Evolutionary conservation across 495 filamentous ascomycete species (phyloP), one percentile per base, ranked within the genome.

Genomic region (Pyronema domesticum): DNA sequence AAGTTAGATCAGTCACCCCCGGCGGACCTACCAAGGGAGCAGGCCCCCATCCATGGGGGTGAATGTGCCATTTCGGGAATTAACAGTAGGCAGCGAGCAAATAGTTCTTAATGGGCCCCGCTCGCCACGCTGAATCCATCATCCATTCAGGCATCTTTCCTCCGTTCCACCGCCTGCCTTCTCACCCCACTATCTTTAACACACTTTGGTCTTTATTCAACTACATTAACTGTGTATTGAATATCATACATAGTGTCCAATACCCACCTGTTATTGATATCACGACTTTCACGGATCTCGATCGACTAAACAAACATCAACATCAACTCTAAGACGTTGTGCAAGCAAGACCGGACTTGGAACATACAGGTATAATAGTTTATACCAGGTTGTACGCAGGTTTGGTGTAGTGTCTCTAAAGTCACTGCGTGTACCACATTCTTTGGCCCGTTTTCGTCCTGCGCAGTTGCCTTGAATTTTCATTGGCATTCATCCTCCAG

Each of bases 401-500:
- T 14, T 53, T 53, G 3, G 47, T 39, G 14, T 18, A 33, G 50
- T 43, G 14, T 43, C 35, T 40, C 36, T 13, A 40, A 42, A 53
- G 3, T 40, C 34, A 53, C 37, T 42, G 50, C 50, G 37, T 53
- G 42, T 23, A 34, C 17, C 6, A 40, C 34, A 1, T 53, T 53
- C 50, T 53, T 43, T n/a, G 35, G 17, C 35, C 48, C 37, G 36
- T 53, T 53, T 53, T 43, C 34, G 50, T 53, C 36, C 30, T 50
- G 34, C 14, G 9, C 45, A n/a, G 23, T 50, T 39, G 37, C 15
- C 50, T 30, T 7, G 48, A 8, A 34, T 45, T 51, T 34, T 44
- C 37, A 33, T 48, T 40, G 33, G 34, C 37, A n/a, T 46, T 60
- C 46, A 17, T 45, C 37, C 53, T 18, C 45, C 6, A 43, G 13